phyloP scores from a whole-genome alignment of 148 eudicot species.

The Rhododendron kiyosumense region DNA sequence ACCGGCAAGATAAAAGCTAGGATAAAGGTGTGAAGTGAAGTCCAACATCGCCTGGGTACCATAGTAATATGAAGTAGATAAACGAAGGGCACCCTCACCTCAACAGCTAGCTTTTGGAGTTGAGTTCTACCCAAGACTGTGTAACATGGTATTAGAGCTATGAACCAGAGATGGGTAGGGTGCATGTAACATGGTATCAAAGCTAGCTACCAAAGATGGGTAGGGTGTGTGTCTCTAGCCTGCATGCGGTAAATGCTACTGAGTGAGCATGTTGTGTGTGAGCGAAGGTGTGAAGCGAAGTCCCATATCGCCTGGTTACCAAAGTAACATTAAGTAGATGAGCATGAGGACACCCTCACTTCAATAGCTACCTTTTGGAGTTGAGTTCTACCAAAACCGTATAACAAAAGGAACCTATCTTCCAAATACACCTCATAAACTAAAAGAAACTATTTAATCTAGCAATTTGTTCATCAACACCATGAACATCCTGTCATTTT shows the following conservation, averaged over 20 bases:
- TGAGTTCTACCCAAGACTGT: too few relatives aligned
- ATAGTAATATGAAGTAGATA: background rate
- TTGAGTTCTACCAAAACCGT: background rate
- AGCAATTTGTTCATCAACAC: background rate
- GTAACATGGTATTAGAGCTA: too few relatives aligned
- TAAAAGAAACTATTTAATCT: background rate
- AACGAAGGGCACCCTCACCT: background rate
- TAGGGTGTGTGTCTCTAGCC: too few relatives aligned
- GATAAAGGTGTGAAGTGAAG: background rate
- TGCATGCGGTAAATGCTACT: too few relatives aligned
- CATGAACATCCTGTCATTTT: background rate
- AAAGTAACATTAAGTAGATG: background rate
- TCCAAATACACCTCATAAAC: background rate
- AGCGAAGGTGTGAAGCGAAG: background rate
- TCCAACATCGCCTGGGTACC: background rate
- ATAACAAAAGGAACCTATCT: background rate
- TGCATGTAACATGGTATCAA: too few relatives aligned
- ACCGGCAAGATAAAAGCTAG: background rate
- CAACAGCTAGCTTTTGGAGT: background rate
- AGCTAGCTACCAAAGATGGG: too few relatives aligned
- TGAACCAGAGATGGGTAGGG: too few relatives aligned
- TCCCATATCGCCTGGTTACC: background rate
- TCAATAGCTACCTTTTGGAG: background rate
- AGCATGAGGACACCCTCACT: background rate
- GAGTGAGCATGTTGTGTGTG: too few relatives aligned